These are phyloP conservation scores for Yamagishiella unicocca DNA, from an alignment of 139 green algal species.

Conservation along the genomic window DNA sequence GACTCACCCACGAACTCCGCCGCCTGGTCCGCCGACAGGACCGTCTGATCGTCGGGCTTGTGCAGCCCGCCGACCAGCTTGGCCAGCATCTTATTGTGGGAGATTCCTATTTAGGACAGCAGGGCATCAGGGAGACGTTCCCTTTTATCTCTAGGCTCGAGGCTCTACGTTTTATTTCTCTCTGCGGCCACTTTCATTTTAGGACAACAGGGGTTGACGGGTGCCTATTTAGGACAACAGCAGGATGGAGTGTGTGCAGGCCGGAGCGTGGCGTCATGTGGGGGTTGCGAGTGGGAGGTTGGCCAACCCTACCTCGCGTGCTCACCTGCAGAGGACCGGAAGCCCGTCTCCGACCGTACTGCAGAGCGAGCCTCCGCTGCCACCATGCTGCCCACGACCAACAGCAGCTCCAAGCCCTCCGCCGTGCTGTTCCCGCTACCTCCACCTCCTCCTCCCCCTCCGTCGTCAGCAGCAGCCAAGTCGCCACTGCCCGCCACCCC, in stretches of 20 bases:
- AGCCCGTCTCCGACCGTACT: slow-evolving; percentile 65
- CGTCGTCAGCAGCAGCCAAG: background rate
- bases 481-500: background rate
- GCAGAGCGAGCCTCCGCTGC: slow-evolving; percentile 72
- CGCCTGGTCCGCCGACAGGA: slow-evolving; percentile 67
- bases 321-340: slow-evolving; percentile 66
- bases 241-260: too few species aligned
- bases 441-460: background rate
- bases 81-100: slow-evolving; percentile 83
- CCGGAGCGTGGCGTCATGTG: too few species aligned
- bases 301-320: background rate
- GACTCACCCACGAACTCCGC: slow-evolving; percentile 44
- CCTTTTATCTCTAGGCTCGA: too few species aligned
- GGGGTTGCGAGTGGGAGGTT: background rate
- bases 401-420: slow-evolving; percentile 56
- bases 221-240: too few species aligned
- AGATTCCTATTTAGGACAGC: too few species aligned
- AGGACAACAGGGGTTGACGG: too few species aligned
- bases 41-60: slow-evolving; percentile 90
- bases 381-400: slow-evolving; percentile 70
- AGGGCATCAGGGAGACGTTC: too few species aligned
- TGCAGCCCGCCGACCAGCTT: slow-evolving; percentile 87
- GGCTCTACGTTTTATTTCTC: too few species aligned
- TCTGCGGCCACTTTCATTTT: too few species aligned
- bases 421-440: background rate